Percentiles rank a stretch among this genome's conserved stretches.
Conservation (phyloP, 1,284 basidiomycete genomes). For the Fomitopsis schrenkii region DNA sequence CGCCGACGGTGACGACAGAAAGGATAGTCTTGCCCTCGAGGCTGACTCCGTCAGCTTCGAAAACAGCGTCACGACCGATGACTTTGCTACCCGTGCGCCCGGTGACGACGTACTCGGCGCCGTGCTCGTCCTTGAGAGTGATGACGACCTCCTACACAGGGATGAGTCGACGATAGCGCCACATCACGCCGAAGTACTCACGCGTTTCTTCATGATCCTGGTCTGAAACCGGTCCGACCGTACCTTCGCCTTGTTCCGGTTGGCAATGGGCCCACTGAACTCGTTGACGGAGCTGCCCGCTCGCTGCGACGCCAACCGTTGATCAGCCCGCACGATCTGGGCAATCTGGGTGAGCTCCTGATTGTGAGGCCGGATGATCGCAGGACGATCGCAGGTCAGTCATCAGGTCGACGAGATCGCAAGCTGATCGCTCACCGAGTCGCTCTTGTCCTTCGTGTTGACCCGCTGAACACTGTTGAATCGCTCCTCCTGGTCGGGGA, state of each 20-base stretch:
- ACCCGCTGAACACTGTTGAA: slow-evolving; percentile 17
- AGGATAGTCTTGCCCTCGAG: slow-evolving; percentile 23
- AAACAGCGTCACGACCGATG: slow-evolving; percentile 20
- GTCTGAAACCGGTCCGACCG: slow-evolving; percentile 38
- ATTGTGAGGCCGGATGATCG: background rate
- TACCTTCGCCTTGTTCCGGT: slow-evolving; percentile 25
- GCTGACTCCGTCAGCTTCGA: slow-evolving; percentile 14
- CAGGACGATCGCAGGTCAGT: background rate
- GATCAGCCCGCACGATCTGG: slow-evolving; percentile 45
- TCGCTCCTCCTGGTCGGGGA: slow-evolving; percentile 22
- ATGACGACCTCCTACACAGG: slow-evolving; percentile 5
- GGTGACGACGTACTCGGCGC: slow-evolving; percentile 17
- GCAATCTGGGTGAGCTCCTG: slow-evolving; percentile 33
- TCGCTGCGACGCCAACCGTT: slow-evolving; percentile 44
- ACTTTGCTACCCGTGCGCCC: slow-evolving; percentile 20
- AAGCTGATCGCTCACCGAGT: slow-evolving; percentile 12
- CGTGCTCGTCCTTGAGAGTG: slow-evolving; percentile 11
- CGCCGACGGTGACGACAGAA: slow-evolving; percentile 37
- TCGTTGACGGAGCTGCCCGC: slow-evolving; percentile 37
- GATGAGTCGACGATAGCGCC: background rate
- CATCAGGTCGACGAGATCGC: background rate
- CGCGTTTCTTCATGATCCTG: slow-evolving; percentile 30
- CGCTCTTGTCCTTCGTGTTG: slow-evolving; percentile 16
- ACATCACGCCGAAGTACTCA: slow-evolving; percentile 6
- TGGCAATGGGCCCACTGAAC: slow-evolving; percentile 25